A percentile compares a stretch with the other conserved stretches of the same genome.
These are phyloP conservation scores for Tuber indicum DNA, from an alignment of 495 filamentous ascomycete genomes.

Conservation along the genomic window DNA sequence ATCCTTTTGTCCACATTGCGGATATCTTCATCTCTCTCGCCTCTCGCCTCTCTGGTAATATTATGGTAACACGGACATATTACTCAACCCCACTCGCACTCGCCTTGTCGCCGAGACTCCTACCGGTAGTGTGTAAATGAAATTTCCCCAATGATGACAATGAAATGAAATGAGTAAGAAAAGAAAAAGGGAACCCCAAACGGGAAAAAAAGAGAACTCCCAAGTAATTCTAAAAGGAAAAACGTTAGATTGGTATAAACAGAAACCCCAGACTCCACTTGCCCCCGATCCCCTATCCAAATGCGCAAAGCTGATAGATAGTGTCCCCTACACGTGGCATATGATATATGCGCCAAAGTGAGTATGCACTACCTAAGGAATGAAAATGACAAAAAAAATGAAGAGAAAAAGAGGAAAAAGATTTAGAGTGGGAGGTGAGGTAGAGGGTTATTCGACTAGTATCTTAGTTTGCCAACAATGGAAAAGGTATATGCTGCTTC, in stretches of 20 bases:
- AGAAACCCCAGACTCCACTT: constrained; percentile 21
- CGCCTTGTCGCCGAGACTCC: not conserved
- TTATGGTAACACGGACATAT: not conserved
- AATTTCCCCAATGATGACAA: not conserved
- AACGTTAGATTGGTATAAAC: constrained; percentile 9
- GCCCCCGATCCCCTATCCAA: not conserved
- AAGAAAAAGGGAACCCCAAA: not conserved
- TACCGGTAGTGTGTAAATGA: not conserved
- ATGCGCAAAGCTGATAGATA: not conserved
- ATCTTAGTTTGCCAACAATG: constrained; percentile 55
- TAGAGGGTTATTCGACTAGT: constrained; percentile 43
- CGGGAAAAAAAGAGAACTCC: constrained; percentile 14
- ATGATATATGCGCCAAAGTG: not conserved
- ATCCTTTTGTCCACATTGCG: not conserved
- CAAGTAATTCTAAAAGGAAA: not conserved
- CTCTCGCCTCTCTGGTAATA: not conserved
- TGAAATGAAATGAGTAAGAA: not conserved
- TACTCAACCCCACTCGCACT: not conserved
- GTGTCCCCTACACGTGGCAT: not conserved
- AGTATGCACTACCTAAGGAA: not conserved
- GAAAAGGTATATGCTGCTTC: constrained; percentile 58
- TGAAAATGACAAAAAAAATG: not conserved
- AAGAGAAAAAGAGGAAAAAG: not conserved
- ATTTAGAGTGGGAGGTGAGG: not conserved
- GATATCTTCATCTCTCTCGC: not conserved